Evolutionary conservation across 1,284 basidiomycete species (phyloP).

Genomic region (Flammula alnicola): DNA sequence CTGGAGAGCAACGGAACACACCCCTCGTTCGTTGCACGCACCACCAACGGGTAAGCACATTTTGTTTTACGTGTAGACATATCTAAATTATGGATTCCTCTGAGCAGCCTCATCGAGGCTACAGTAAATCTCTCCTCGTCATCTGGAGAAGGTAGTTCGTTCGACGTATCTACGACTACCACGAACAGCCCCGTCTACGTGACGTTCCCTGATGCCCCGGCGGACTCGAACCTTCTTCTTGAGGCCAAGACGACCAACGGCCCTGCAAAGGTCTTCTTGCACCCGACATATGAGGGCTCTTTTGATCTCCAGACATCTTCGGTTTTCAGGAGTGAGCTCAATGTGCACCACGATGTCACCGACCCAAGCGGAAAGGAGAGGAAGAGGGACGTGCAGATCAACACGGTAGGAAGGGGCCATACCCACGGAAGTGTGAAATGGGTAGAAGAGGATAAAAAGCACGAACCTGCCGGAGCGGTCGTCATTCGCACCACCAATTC

Average conservation of each 20-base stretch:
- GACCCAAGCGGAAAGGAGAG: constrained; percentile 13
- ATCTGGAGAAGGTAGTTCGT: background rate
- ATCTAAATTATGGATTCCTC: background rate
- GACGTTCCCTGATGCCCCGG: constrained; percentile 38
- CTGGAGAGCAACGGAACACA: constrained; percentile 5
- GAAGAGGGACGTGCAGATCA: constrained; percentile 1
- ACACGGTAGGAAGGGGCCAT: background rate
- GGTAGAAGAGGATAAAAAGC: no score
- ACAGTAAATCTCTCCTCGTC: constrained; percentile 1
- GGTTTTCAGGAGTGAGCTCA: constrained; percentile 1
- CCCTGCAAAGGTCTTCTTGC: constrained; percentile 38
- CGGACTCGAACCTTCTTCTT: constrained; percentile 35
- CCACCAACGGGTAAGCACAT: constrained; percentile 16
- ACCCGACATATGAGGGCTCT: constrained; percentile 47
- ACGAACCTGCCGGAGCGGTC: no score
- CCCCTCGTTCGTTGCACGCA: constrained; percentile 8
- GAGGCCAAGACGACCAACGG: constrained; percentile 42
- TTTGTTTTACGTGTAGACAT: background rate
- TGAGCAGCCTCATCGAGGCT: background rate
- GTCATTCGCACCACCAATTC: no score
- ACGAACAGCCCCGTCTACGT: constrained; percentile 25
- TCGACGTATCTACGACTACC: background rate
- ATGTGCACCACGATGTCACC: background rate
- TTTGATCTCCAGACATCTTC: constrained; percentile 40
- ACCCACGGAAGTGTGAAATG: background rate